A percentile compares a stretch with the other conserved stretches of the same genome.
These are phyloP conservation scores for Davidsoniella virescens DNA, from an alignment of 2,329 filamentous ascomycete genomes.

Conservation along the genomic window DNA sequence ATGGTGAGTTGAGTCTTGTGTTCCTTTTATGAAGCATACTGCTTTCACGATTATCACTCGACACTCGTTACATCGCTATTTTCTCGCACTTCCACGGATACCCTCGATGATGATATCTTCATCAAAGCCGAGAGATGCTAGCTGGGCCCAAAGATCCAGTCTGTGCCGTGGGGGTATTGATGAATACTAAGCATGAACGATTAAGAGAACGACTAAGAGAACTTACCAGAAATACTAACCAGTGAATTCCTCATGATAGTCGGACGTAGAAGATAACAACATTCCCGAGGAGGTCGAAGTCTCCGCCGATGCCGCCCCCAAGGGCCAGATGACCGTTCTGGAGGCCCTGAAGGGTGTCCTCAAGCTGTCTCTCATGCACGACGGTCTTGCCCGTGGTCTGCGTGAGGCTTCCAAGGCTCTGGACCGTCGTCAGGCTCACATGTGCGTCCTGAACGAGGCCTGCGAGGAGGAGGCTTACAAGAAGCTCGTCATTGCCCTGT, in stretches of 20 bases:
- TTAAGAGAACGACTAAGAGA: background rate
- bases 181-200: too few species aligned
- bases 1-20: constrained; percentile 34
- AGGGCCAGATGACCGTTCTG: constrained; percentile 93
- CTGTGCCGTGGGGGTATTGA: too few species aligned
- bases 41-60: background rate
- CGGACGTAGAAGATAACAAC: constrained; percentile 99
- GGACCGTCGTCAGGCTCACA: constrained; percentile 96
- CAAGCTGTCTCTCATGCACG: constrained; percentile 98
- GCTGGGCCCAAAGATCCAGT: too few species aligned
- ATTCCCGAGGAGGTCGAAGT: constrained; percentile 93
- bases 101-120: too few species aligned
- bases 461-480: constrained; percentile 99
- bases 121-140: too few species aligned
- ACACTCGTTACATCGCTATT: background rate
- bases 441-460: constrained; percentile 99
- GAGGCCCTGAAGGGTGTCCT: constrained; percentile 98
- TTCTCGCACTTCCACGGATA: background rate
- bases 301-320: constrained; percentile 70
- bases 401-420: constrained; percentile 98
- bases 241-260: constrained; percentile 35
- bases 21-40: background rate
- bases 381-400: constrained; percentile 94
- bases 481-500: constrained; percentile 98
- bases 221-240: background rate